Evolutionary conservation across 345 rosid species (phyloP), one percentile per base, ranked within the genome.

Genomic region (Bruguiera gymnorhiza): DNA sequence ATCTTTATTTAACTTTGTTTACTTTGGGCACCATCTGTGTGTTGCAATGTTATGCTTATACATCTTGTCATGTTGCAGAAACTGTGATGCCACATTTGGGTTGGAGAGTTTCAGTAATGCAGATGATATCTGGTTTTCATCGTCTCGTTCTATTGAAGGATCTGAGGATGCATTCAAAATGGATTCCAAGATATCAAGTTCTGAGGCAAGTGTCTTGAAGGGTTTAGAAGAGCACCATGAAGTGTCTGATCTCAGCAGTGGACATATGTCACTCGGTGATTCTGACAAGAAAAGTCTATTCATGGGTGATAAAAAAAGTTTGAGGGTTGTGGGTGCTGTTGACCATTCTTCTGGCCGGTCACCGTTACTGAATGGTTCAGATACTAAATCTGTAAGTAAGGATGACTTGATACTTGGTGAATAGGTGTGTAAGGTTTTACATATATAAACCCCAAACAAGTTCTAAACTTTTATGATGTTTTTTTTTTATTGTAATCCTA

Each of bases 71-170:
- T 68, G 65, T 78, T 74, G 72, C 91, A 93, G 98, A 78, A 85
- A 76, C 70, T 93, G 98, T 74, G 95, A 93, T 76, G 83, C 97
- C 31, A 78, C 93, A 43, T 90, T 88, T 75, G 93, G 89, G 48
- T 64, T 90, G 78, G 91, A 82, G 56, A 82, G 85, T 73, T 84
- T 90, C 48, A 77, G 79, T 75, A 84, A 85, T 65, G 95, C 86
- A 73, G 90, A 85, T 76, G 84, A 80, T 30, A 63, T 90, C 71
- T 92, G 98, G 98, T 85, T 93, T 79, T 76, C 86, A 48, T 75
- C 91, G 63, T 75, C 85, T 48, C 83, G 74, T 76, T 80, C 82
- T 69, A 70, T 71, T 76, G 89, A 87, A 76, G 86, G 75, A 57
- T 79, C 87, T 50, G 88, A 85, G 61, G 73, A 80, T 65, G 79